Percentiles rank a stretch among this genome's conserved stretches.
These are phyloP conservation scores for Diaporthe humulicola DNA, from an alignment of 2,329 filamentous ascomycete genomes.

Conservation along the genomic window DNA sequence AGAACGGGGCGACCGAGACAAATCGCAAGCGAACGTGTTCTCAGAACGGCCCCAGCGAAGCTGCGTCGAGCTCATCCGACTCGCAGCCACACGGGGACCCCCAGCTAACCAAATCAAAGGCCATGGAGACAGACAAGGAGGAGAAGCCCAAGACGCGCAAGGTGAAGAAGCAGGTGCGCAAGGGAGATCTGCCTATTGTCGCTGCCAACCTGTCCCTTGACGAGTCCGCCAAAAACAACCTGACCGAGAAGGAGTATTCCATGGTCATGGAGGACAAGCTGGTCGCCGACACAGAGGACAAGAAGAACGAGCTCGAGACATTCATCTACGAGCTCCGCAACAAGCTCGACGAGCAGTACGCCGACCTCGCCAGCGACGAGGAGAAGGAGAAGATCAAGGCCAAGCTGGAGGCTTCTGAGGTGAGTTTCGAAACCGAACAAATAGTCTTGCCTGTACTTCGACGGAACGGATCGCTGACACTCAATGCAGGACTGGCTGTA, in stretches of 20 bases:
- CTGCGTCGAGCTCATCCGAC: constrained; percentile 9
- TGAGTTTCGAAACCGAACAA: constrained; percentile 61
- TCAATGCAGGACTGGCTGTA: constrained; percentile 92
- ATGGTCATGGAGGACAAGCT: constrained; percentile 99
- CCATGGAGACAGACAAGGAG: constrained; percentile 87
- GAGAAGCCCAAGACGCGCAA: constrained; percentile 87
- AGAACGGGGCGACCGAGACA: constrained; percentile 11
- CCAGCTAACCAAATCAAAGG: constrained; percentile 59
- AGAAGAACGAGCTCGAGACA: constrained; percentile 99
- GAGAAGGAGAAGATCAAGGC: constrained; percentile 90
- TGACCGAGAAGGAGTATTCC: constrained; percentile 83
- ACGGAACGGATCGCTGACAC: constrained; percentile 43
- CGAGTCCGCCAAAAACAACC: constrained; percentile 71
- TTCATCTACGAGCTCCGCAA: constrained; percentile 97
- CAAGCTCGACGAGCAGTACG: constrained; percentile 92
- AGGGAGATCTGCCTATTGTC: constrained; percentile 92
- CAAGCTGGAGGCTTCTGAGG: constrained; percentile 88
- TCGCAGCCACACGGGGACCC: constrained; percentile 14
- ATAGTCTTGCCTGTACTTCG: neutral
- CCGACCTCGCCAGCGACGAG: constrained; percentile 89
- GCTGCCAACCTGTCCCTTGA: constrained; percentile 87
- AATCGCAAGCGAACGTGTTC: constrained; percentile 37
- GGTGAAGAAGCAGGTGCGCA: constrained; percentile 99
- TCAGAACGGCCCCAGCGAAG: constrained; percentile 2
- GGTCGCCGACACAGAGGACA: constrained; percentile 97